phyloP scores from a whole-genome alignment of 768 basidiomycete genomes.

The Termitomyces sp. region DNA sequence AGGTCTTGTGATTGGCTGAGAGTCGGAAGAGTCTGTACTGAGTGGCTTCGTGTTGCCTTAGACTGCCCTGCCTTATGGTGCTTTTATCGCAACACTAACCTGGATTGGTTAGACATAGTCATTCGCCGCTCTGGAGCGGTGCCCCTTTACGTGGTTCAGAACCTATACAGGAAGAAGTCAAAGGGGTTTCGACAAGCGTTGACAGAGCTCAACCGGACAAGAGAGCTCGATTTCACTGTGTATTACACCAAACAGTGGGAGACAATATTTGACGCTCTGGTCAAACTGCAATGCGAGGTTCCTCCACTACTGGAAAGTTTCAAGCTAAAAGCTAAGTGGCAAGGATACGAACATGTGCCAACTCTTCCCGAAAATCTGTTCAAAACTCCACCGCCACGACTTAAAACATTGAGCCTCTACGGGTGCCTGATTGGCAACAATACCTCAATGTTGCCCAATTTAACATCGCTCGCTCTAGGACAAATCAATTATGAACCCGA shows the following conservation, averaged over 20 bases:
- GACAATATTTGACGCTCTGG: not conserved
- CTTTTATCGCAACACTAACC: not conserved
- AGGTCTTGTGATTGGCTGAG: not conserved
- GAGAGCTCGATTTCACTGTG: not conserved
- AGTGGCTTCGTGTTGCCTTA: constrained; percentile 2
- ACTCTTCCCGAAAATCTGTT: not conserved
- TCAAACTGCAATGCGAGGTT: not conserved
- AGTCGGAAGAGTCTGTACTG: not conserved
- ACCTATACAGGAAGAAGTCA: not conserved
- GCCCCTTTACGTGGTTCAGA: not conserved
- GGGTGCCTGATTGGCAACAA: not conserved
- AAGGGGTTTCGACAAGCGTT: not conserved
- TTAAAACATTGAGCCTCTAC: not conserved
- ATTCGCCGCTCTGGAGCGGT: not conserved
- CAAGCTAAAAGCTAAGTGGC: not conserved
- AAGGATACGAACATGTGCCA: not conserved
- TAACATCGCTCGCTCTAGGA: not conserved
- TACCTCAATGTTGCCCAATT: not conserved
- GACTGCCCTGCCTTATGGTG: constrained; percentile 1
- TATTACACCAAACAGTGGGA: not conserved
- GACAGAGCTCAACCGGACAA: not conserved
- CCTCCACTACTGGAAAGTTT: not conserved
- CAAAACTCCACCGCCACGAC: not conserved
- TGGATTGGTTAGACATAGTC: not conserved
- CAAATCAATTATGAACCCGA: no score